Percentiles rank a stretch among this genome's conserved stretches.
Conservation (phyloP, 805 yeast genomes). For the Zygotorulaspora danielsina region DNA sequence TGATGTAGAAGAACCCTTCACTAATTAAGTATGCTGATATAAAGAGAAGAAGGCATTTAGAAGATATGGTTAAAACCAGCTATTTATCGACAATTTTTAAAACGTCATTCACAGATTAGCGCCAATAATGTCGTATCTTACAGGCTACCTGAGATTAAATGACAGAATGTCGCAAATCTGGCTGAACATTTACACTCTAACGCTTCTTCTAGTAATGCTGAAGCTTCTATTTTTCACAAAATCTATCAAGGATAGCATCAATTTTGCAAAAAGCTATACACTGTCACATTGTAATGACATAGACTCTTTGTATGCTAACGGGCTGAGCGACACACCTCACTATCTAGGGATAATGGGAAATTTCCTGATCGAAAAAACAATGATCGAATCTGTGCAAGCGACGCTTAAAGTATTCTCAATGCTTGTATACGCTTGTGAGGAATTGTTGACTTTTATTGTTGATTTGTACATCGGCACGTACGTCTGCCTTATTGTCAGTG, state of each 20-base stretch:
- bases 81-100: too few relatives aligned
- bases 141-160: slow-evolving; percentile 42
- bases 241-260: slow-evolving; percentile 43
- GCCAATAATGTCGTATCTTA: slow-evolving; percentile 2
- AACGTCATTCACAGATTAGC: too few relatives aligned
- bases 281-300: slow-evolving; percentile 44
- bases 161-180: slow-evolving; percentile 62
- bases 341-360: slow-evolving; percentile 55
- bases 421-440: slow-evolving; percentile 53
- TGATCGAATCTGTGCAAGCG: slow-evolving; percentile 47
- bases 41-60: background rate
- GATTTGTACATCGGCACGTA: slow-evolving; percentile 82
- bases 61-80: background rate
- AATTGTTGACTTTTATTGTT: slow-evolving; percentile 56
- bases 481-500: slow-evolving; percentile 72
- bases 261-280: slow-evolving; percentile 39
- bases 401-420: slow-evolving; percentile 43
- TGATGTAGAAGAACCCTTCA: background rate
- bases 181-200: slow-evolving; percentile 60
- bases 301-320: slow-evolving; percentile 37
- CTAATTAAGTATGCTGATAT: background rate
- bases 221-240: slow-evolving; percentile 56
- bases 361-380: slow-evolving; percentile 42
- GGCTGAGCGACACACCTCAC: slow-evolving; percentile 48
- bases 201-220: slow-evolving; percentile 50